Base-by-base conservation (phyloP, 164 flowering plant species). In the Berberis thunbergii region DNA sequence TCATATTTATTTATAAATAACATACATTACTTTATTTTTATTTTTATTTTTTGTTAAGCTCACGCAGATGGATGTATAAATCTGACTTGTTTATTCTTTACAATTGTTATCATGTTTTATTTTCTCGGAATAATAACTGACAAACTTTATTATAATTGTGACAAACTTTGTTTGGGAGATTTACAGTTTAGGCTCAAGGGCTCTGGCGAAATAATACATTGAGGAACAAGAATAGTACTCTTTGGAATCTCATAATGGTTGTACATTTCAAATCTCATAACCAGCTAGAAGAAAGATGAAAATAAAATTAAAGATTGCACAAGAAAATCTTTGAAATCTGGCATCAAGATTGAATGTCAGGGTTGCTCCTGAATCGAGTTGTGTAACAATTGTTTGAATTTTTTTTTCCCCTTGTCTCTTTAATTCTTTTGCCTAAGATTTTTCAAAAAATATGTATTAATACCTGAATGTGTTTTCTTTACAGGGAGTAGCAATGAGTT, bases 401-500 rank as follows among this genome's bases (percentile, higher is more conserved):
- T 57, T 7, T 26, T 26, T 26, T 26, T 26, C 26, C 11, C 10
- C n/a, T 48, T 48, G 9, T 48, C 50, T 48, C 50, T 48, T 48
- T 48, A 48, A 1, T 39, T 43, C 2, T 2, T 40, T 39, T 46
- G 39, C 43, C 63, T 11, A 41, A 5, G 8, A 26, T 12, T 41
- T 7, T 62, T 41, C 40, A 10, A 1, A 12, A 52, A n/a, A 49
- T 10, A 49, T 59, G 10, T 62, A 13, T 44, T 57, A 62, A 39
- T 57, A 46, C 52, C 53, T 54, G 4, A n/a, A 45, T 57, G 6
- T 40, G 41, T 61, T 43, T 54, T 38, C 64, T 45, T 71, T 72
- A 68, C 82, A 83, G 93, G 86, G 55, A 69, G 57, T 69, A 49
- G 56, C 50, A 63, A 75, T 62, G 73, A 68, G 3, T 77, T 70